Evolutionary conservation across 139 green algal species (phyloP), one percentile per base, ranked within the genome.

Genomic region (Chlorella sp.): DNA sequence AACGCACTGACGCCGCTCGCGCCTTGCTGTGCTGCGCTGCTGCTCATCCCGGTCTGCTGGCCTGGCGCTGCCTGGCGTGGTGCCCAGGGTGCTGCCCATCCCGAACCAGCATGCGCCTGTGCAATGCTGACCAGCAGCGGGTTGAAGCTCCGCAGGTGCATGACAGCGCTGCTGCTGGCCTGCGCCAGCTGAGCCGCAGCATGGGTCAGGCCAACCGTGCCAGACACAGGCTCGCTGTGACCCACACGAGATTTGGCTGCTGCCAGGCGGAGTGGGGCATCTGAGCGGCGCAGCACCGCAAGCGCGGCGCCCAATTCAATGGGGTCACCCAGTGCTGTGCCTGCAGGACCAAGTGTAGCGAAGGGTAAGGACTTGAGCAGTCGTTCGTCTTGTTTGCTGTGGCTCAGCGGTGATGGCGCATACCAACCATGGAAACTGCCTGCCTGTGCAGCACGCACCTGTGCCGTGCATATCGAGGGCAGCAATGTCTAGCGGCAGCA

Each of bases 211-310:
- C 92, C 94, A 18, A 91, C 88, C 28, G 94, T 55, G 28, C 95
- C 95, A 15, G 94, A 88, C 2, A 88, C 95, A 13, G 95, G 89
- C 84, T 98, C 95, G 15, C 91, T 88, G 79, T 98, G 95, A 9
- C 95, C 95, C 4, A 94, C 71, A 4, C 91, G 81, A 3, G 91
- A 90, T 87, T 98, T 98, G 63, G 82, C 87, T 9, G 93, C 91
- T 18, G 47, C 55, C 17, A 85, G 30, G 6, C 41, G 30, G 25
- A 85, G 47, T 11, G 44, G 30, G 28, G 25, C 41, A 20, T 18
- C 55, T 16, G 16, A 36, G 28, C 26, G 25, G 1, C 30, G 36
- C 30, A 85, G 30, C 12, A 79, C 68, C 4, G 51, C 26, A 2
- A 87, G 30, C n/a, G 84, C 65, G 55, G 51, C 60, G 0, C 71